phyloP scores from a whole-genome alignment of 2,329 filamentous ascomycete genomes.

The Macrophomina phaseolina region DNA sequence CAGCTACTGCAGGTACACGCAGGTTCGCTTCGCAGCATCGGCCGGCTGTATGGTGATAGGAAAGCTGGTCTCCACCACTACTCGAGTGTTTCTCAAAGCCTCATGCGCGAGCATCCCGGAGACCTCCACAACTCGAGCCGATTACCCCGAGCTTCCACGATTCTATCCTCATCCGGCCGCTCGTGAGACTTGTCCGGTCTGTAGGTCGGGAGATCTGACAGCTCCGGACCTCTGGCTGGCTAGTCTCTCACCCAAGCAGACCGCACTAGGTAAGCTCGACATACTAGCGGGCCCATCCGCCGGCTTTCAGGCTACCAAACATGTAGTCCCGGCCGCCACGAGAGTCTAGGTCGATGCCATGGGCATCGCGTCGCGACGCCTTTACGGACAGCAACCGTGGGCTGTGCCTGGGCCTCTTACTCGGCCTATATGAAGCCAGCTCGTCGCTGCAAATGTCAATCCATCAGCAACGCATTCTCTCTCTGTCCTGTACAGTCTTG shows the following conservation, averaged over 20 bases:
- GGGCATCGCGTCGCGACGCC: not conserved
- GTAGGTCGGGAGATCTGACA: not conserved
- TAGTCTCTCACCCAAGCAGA: not conserved
- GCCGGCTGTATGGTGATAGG: not conserved
- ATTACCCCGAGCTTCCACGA: not conserved
- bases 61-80: not conserved
- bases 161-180: not conserved
- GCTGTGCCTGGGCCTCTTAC: constrained; percentile 1
- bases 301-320: not conserved
- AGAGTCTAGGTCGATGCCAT: constrained; percentile 1
- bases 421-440: constrained; percentile 13
- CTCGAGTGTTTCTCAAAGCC: not conserved
- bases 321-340: not conserved
- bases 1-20: not conserved
- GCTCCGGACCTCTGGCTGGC: not conserved
- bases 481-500: constrained; percentile 1
- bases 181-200: not conserved
- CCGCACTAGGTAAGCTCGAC: not conserved
- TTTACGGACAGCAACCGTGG: not conserved
- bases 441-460: not conserved
- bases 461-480: constrained; percentile 16
- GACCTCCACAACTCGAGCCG: not conserved
- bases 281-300: not conserved
- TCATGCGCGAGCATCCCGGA: not conserved
- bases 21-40: not conserved